phyloP scores from a whole-genome alignment of 176 grass and related monocot genomes.

The Stipa capillata region DNA sequence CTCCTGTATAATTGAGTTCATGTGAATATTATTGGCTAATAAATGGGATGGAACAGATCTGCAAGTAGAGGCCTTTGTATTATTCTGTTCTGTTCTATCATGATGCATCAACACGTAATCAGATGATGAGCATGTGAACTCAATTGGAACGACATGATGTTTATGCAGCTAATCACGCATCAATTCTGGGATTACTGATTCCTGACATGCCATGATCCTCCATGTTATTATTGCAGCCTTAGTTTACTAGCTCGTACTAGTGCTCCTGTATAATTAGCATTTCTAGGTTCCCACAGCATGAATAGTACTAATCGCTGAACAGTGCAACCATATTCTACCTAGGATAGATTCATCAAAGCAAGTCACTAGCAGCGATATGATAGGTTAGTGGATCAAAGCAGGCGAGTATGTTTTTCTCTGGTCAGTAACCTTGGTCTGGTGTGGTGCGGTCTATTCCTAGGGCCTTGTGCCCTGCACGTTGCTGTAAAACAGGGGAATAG shows the following conservation, averaged over 20 bases:
- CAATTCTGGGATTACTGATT: background rate
- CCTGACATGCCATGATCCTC: background rate
- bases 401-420: slow-evolving; percentile 11
- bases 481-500: background rate
- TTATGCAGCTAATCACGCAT: background rate
- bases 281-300: too few relatives aligned
- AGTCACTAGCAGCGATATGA: background rate
- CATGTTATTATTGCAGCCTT: too few relatives aligned
- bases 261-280: background rate
- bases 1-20: too few relatives aligned
- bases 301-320: too few relatives aligned
- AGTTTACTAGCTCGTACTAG: too few relatives aligned
- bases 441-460: background rate
- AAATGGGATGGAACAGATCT: too few relatives aligned
- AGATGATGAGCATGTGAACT: background rate
- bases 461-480: background rate
- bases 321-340: too few relatives aligned
- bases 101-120: too few relatives aligned
- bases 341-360: too few relatives aligned
- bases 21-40: background rate
- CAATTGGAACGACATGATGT: background rate
- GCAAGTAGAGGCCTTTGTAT: too few relatives aligned
- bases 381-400: slow-evolving; percentile 4
- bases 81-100: too few relatives aligned
- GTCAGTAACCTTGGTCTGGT: background rate